Evolutionary conservation across 176 grass and related monocot species (phyloP).

Genomic region (Alopecurus myosuroides): DNA sequence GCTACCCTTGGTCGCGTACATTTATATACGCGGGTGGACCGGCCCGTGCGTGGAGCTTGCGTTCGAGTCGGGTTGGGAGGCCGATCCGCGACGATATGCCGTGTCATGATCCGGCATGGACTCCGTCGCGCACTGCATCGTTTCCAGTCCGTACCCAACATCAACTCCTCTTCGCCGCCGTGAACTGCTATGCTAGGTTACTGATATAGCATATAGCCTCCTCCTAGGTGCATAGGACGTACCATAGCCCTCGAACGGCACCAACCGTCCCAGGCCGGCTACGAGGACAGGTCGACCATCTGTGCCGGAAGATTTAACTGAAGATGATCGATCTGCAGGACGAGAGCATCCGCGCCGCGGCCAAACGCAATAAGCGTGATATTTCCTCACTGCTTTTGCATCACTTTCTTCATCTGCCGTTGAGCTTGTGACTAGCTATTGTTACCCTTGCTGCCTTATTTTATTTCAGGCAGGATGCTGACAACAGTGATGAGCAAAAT

Average conservation of each 20-base stretch:
- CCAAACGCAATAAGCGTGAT: not conserved
- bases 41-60: not conserved
- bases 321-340: not conserved
- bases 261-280: not conserved
- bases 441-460: not conserved
- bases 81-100: not conserved
- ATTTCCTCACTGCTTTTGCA: not conserved
- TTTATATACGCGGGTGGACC: not conserved
- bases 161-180: not conserved
- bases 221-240: no score
- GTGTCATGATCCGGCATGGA: not conserved
- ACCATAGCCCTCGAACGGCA: not conserved
- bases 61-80: not conserved
- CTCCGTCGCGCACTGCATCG: not conserved
- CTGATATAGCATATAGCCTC: no score
- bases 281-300: not conserved
- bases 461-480: not conserved
- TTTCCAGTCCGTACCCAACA: not conserved
- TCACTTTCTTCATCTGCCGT: not conserved
- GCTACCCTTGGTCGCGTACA: not conserved
- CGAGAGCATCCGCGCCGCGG: not conserved
- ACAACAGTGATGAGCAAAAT: not conserved
- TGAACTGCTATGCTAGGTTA: not conserved
- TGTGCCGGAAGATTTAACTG: not conserved
- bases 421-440: not conserved